Conservation (phyloP, 2,329 filamentous ascomycete species). For the Penicillium vulpinum region DNA sequence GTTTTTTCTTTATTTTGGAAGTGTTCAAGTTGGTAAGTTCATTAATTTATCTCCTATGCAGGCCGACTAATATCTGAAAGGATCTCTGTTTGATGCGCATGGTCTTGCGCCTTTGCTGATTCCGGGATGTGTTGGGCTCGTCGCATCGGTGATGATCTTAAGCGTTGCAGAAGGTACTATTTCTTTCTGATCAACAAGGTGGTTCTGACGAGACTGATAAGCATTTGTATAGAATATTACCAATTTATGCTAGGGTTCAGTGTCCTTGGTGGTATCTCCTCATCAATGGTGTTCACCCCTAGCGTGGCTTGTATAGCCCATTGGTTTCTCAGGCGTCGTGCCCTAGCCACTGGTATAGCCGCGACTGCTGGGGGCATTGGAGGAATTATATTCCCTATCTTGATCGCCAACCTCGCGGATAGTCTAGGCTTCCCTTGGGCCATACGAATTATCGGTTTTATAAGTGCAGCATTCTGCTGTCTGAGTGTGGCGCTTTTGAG, state of each 20-base stretch:
- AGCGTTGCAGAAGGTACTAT: constrained; percentile 22
- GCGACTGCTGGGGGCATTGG: constrained; percentile 53
- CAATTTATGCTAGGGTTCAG: constrained; percentile 27
- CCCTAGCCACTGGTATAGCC: constrained; percentile 41
- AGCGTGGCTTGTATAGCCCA: constrained; percentile 24
- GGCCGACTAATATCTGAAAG: neutral
- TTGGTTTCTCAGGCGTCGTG: constrained; percentile 28
- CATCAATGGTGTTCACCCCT: constrained; percentile 24
- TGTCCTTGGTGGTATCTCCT: constrained; percentile 22
- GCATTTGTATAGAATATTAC: constrained; percentile 21
- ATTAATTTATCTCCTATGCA: neutral
- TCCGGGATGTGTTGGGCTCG: constrained; percentile 13
- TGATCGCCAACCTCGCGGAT: constrained; percentile 52
- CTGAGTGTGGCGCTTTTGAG: constrained; percentile 28
- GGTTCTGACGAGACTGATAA: neutral
- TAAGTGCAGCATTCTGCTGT: constrained; percentile 48
- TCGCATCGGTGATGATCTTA: constrained; percentile 31
- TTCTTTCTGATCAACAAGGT: neutral
- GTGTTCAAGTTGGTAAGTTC: constrained; percentile 32
- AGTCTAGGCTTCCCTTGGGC: constrained; percentile 54
- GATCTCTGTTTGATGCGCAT: constrained; percentile 7
- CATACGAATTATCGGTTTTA: constrained; percentile 54
- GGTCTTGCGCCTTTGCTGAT: constrained; percentile 5
- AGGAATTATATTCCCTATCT: constrained; percentile 55
- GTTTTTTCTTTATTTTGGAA: constrained; percentile 36